phyloP scores from a whole-genome alignment of 441 rosid species.

The Erodium moschatum region DNA sequence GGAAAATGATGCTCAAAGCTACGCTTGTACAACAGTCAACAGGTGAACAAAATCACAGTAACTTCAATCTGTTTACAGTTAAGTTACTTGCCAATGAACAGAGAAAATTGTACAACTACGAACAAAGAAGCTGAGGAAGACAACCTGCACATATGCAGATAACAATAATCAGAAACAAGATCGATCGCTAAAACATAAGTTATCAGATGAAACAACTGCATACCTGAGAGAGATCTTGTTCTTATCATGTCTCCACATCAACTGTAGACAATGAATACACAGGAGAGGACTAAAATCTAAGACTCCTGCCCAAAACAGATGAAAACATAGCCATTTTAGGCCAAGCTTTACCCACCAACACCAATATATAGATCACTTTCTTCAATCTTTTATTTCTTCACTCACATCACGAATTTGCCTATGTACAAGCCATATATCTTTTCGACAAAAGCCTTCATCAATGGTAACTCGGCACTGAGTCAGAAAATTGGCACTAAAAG shows the following conservation, averaged over 20 bases:
- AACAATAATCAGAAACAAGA: background rate
- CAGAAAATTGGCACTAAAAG: conserved; percentile 14
- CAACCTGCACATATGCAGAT: conserved; percentile 3
- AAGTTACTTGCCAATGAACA: too few relatives aligned
- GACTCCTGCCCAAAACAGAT: conserved; percentile 11
- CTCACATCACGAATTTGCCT: conserved; percentile 11
- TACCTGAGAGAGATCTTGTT: background rate
- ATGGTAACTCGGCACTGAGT: conserved; percentile 5
- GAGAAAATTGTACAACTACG: background rate
- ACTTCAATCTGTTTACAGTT: too few relatives aligned
- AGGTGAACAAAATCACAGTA: too few relatives aligned
- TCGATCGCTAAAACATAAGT: background rate
- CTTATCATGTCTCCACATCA: background rate
- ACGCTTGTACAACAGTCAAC: too few relatives aligned
- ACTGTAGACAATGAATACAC: conserved; percentile 17
- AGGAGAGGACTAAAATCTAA: background rate
- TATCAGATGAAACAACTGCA: background rate
- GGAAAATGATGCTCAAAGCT: too few relatives aligned
- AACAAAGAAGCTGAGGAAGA: background rate
- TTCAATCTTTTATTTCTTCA: too few relatives aligned
- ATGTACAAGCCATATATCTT: conserved; percentile 19
- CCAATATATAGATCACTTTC: too few relatives aligned
- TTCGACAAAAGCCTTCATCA: conserved; percentile 15
- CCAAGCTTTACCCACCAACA: too few relatives aligned
- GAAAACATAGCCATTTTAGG: too few relatives aligned